Conservation (phyloP, 768 basidiomycete species). For the Russula sp. region DNA sequence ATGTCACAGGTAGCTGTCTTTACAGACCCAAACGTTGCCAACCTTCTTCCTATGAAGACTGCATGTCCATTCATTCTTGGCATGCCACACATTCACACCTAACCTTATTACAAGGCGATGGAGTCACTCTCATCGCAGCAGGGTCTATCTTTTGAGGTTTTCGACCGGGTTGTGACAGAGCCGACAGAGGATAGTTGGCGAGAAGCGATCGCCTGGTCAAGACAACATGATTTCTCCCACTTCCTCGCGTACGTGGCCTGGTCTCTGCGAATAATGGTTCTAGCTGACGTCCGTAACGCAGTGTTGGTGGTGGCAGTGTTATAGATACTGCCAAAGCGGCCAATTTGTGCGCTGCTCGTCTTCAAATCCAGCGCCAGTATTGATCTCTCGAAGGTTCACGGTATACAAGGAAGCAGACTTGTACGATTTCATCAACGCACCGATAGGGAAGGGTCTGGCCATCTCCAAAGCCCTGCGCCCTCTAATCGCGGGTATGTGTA, state of each 20-base stretch:
- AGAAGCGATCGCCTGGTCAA: slow-evolving; percentile 83
- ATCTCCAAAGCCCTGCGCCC: slow-evolving; percentile 70
- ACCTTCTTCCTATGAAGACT: slow-evolving; percentile 74
- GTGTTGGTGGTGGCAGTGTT: slow-evolving; percentile 89
- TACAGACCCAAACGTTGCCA: slow-evolving; percentile 82
- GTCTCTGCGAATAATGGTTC: not conserved
- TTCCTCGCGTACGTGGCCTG: slow-evolving; percentile 67
- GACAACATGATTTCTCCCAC: slow-evolving; percentile 85
- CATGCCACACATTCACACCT: not conserved
- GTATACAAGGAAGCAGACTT: slow-evolving; percentile 90
- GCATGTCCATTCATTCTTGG: slow-evolving; percentile 38
- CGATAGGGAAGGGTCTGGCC: slow-evolving; percentile 86
- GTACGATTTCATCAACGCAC: slow-evolving; percentile 96
- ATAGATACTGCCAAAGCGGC: slow-evolving; percentile 96
- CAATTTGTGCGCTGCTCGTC: slow-evolving; percentile 54
- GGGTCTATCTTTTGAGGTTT: slow-evolving; percentile 75
- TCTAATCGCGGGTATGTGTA: slow-evolving; percentile 64
- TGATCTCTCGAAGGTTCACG: slow-evolving; percentile 50
- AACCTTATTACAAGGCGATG: slow-evolving; percentile 47
- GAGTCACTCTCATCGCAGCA: slow-evolving; percentile 73
- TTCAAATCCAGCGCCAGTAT: not conserved
- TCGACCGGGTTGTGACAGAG: slow-evolving; percentile 77
- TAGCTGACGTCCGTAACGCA: slow-evolving; percentile 27
- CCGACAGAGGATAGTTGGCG: slow-evolving; percentile 90
- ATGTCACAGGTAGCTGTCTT: slow-evolving; percentile 82